Evolutionary conservation across 129 eudicot species (phyloP).

Genomic region (Mikania micrantha): DNA sequence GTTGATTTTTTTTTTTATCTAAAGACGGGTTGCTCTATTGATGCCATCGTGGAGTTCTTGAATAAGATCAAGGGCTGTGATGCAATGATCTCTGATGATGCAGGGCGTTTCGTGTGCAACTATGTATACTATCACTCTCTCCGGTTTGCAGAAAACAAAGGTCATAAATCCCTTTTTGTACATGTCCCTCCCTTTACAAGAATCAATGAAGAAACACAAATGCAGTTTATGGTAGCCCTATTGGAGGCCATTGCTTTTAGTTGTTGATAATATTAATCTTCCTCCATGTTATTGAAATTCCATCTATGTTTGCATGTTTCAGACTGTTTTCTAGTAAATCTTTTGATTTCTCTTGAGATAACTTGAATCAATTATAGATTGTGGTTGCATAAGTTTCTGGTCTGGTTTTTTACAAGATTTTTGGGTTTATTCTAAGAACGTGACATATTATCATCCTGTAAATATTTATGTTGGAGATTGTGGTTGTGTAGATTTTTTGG

Average conservation of each 20-base stretch:
- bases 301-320: background rate
- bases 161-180: constrained; percentile 64
- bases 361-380: background rate
- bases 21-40: constrained; percentile 41
- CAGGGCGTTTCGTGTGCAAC: constrained; percentile 71
- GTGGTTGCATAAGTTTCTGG: background rate
- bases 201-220: constrained; percentile 49
- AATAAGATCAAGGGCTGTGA: constrained; percentile 34
- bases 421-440: background rate
- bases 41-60: constrained; percentile 35
- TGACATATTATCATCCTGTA: constrained; percentile 16
- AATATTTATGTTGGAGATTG: background rate
- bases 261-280: constrained; percentile 30
- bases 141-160: constrained; percentile 54
- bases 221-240: constrained; percentile 43
- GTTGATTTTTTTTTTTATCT: constrained; percentile 3
- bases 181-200: constrained; percentile 63
- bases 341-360: constrained; percentile 2
- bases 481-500: background rate
- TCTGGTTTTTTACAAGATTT: background rate
- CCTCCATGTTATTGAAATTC: constrained; percentile 3
- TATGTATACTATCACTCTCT: constrained; percentile 74
- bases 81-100: constrained; percentile 43
- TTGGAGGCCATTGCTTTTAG: constrained; percentile 47
- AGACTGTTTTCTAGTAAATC: background rate